Conservation (phyloP, 352 stramenopile species). For the Phytophthora agathidicida region DNA sequence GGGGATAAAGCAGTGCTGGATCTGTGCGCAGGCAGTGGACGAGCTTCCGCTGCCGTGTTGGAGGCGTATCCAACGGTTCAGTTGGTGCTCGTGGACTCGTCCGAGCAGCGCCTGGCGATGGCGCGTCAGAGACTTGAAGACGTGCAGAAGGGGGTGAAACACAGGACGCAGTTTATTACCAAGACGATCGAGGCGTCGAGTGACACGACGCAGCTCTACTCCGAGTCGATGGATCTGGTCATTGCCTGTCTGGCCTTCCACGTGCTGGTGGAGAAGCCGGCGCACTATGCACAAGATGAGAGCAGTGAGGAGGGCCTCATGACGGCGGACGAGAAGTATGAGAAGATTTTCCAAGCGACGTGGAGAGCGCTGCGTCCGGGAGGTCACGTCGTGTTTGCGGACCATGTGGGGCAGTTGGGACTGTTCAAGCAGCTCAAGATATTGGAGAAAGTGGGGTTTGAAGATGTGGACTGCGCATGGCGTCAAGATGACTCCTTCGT, state of each 20-base stretch:
- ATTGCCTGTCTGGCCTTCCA: slow-evolving; percentile 72
- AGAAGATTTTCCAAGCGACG: slow-evolving; percentile 59
- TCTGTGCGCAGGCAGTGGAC: slow-evolving; percentile 71
- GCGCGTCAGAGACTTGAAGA: slow-evolving; percentile 48
- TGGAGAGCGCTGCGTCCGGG: slow-evolving; percentile 59
- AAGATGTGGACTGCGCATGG: slow-evolving; percentile 81
- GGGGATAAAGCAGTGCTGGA: slow-evolving; percentile 62
- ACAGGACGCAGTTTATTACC: slow-evolving; percentile 27
- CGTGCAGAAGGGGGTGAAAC: neutral
- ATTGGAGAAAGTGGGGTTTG: slow-evolving; percentile 63
- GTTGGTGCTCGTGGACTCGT: slow-evolving; percentile 66
- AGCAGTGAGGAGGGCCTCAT: neutral
- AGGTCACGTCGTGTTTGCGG: slow-evolving; percentile 70
- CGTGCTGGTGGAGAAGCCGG: slow-evolving; percentile 58
- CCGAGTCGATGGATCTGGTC: slow-evolving; percentile 57
- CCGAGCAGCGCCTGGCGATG: slow-evolving; percentile 57
- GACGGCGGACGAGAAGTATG: slow-evolving; percentile 44
- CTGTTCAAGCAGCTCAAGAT: slow-evolving; percentile 71
- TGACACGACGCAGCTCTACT: slow-evolving; percentile 27
- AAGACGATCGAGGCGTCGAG: slow-evolving; percentile 16
- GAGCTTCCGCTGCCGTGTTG: slow-evolving; percentile 55
- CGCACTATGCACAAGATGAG: slow-evolving; percentile 46
- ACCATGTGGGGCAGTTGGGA: slow-evolving; percentile 73
- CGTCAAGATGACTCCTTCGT: slow-evolving; percentile 80
- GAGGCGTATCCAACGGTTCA: slow-evolving; percentile 62